Conservation (phyloP, 1,139 yeast genomes). For the Hyphopichia fennica region DNA sequence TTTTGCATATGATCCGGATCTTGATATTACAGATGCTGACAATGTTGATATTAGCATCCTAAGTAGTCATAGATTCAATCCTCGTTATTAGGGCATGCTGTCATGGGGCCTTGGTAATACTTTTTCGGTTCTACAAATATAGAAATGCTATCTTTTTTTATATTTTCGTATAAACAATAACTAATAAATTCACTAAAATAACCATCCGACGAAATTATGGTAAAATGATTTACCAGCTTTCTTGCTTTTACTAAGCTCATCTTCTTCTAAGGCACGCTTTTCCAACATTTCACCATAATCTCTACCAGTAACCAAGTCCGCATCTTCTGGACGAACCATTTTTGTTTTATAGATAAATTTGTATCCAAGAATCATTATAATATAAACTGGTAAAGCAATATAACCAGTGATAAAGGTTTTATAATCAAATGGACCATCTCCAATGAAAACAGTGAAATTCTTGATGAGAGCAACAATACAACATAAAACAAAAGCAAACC, state of each 20-base stretch:
- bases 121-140: no score
- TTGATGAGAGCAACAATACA: constrained; percentile 29
- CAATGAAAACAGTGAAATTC: constrained; percentile 45
- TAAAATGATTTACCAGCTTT: constrained; percentile 54
- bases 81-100: not conserved
- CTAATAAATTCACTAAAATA: no score
- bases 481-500: constrained; percentile 21
- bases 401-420: constrained; percentile 42
- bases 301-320: constrained; percentile 62
- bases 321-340: constrained; percentile 53
- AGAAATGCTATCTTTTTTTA: no score
- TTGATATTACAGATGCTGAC: constrained; percentile 25
- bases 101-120: no score
- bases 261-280: constrained; percentile 46
- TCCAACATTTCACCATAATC: constrained; percentile 44
- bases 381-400: not conserved
- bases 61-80: not conserved
- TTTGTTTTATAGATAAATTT: constrained; percentile 56
- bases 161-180: no score
- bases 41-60: not conserved
- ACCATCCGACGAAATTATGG: constrained; percentile 55
- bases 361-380: constrained; percentile 43
- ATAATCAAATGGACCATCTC: constrained; percentile 35
- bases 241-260: constrained; percentile 44
- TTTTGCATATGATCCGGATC: constrained; percentile 26